Evolutionary conservation across 768 basidiomycete genomes (phyloP), one percentile per base, ranked within the genome.

Genomic region (Boletus reticulatus): DNA sequence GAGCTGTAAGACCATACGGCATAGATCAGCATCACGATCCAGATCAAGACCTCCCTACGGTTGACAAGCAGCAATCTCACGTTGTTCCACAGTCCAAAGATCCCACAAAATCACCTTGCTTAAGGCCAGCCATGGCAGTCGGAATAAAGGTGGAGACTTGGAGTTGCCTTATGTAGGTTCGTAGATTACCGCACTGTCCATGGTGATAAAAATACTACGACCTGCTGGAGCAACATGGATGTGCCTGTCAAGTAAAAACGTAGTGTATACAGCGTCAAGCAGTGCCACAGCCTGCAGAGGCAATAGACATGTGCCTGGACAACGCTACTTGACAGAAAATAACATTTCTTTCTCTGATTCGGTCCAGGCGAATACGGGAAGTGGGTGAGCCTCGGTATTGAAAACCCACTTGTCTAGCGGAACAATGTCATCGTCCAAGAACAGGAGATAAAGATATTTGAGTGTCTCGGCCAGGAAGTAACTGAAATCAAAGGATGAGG

Each of bases 21-120:
- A 41, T 16, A 16, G 4, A 56, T 67, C 16, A 56, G 51, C 9
- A 16, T 27, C 46, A 20, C 19, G 6, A 27, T 24, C 16, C 17
- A 16, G 11, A 37, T n/a, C 17, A 52, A 16, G 34, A 24, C 29
- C 42, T n/a, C 11, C 22, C 13, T 37, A 32, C 12, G 17, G 7
- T 37, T 17, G 45, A 6, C n/a, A 22, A 53, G 20, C 39, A 37
- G 31, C 31, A 49, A 34, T 75, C 90, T 69, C 64, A 94, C 93
- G 94, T 97, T 47, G 94, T 97, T 39, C 94, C 94, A 67, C 94
- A 96, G 72, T 97, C 94, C 56, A 97, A 78, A 48, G 92, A 92
- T 52, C 92, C 94, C 43, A 97, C 87, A 70, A 96, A 94, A 68
- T 94, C 86, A 56, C 85, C 86, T 63, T 83, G 80, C 64, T 82